phyloP scores from a whole-genome alignment of 108 stramenopile species.

The Skeletonema potamos region DNA sequence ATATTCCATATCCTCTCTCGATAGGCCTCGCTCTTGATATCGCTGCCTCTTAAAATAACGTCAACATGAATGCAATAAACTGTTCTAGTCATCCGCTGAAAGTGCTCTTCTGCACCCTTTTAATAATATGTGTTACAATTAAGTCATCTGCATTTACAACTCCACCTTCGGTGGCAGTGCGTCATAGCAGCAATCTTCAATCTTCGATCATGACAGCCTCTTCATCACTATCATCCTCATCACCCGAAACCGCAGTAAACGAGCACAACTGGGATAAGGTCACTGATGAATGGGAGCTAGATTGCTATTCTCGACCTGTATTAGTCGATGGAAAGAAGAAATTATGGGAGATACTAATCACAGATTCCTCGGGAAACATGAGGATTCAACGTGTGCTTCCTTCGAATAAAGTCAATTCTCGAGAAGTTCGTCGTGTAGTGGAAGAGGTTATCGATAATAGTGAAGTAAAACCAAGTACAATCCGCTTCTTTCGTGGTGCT shows the following conservation, averaged over 20 bases:
- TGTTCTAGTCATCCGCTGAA: background rate
- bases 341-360: conserved; percentile 95
- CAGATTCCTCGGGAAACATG: conserved; percentile 83
- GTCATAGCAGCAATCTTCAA: background rate
- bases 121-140: background rate
- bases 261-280: conserved; percentile 29
- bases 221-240: conserved; percentile 8
- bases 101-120: background rate
- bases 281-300: conserved; percentile 83
- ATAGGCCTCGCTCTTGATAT: background rate
- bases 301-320: conserved; percentile 93
- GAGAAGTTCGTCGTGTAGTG: conserved; percentile 83
- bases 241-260: conserved; percentile 6
- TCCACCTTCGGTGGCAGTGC: background rate
- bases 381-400: conserved; percentile 67
- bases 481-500: conserved; percentile 95
- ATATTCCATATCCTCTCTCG: too few relatives aligned
- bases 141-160: background rate
- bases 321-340: conserved; percentile 82
- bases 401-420: conserved; percentile 88
- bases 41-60: background rate
- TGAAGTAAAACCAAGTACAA: conserved; percentile 69
- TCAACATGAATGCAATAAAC: background rate
- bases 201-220: background rate
- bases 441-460: conserved; percentile 85